Evolutionary conservation across 2,329 filamentous ascomycete species (phyloP), one percentile per base, ranked within the genome.

Genomic region (Fusarium devonianum): DNA sequence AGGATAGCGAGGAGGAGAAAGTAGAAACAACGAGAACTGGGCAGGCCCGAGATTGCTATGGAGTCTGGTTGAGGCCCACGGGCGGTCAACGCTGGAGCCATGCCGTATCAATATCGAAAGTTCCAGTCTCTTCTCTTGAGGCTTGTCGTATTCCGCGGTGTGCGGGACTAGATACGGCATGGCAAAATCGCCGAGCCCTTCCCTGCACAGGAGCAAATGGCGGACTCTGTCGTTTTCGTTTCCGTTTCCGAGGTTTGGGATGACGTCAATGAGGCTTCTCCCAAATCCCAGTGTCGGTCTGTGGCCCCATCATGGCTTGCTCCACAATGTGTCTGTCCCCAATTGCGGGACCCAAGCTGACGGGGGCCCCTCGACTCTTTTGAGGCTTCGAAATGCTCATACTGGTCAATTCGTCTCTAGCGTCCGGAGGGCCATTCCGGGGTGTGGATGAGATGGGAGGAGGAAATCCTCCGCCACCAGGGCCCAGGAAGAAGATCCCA

Each of bases 191-290:
- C n/a, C n/a, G n/a, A n/a, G n/a, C n/a, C n/a, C n/a, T n/a, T 56
- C 56, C 56, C 38, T 4, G 56, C 7, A 16, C n/a, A n/a, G 13
- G 14, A 10, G 10, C 13, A 19, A 18, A n/a, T n/a, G 17, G 3
- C 17, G 38, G n/a, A n/a, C n/a, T n/a, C n/a, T n/a, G n/a, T n/a
- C n/a, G n/a, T n/a, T n/a, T n/a, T n/a, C n/a, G n/a, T n/a, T n/a
- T n/a, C 28, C 9, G 28, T 13, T 2, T 11, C 8, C n/a, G n/a
- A 10, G 18, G 33, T n/a, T 33, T 17, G 11, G 4, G 18, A 54
- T 64, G 58, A 65, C 62, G 62, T 65, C 56, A 65, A 53, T 64
- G 62, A 65, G 28, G 62, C 58, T 46, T 49, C 36, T 25, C 23
- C 4, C 9, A n/a, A n/a, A n/a, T n/a, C n/a, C n/a, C n/a, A n/a